A percentile compares a stretch with the other conserved stretches of the same genome.
These are phyloP conservation scores for Phytophthora meadii DNA, from an alignment of 352 stramenopile genomes.

Conservation along the genomic window DNA sequence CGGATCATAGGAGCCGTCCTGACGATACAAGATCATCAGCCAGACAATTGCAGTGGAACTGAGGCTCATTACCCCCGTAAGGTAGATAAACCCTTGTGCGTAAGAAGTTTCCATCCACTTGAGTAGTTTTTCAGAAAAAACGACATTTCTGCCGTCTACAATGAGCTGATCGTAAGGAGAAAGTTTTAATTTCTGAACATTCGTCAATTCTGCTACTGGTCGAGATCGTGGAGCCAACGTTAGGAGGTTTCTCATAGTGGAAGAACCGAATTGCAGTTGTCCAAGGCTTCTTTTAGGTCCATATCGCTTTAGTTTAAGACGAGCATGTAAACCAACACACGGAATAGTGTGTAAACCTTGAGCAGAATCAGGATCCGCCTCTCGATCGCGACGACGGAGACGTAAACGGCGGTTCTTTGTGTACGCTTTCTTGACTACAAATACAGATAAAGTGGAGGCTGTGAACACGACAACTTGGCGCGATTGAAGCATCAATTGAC, in stretches of 20 bases:
- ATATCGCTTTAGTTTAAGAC: conserved; percentile 8
- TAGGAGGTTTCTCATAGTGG: conserved; percentile 9
- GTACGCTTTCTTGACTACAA: conserved; percentile 26
- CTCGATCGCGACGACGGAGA: conserved; percentile 12
- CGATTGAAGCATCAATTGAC: conserved; percentile 13
- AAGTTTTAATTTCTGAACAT: conserved; percentile 9
- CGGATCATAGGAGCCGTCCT: not conserved
- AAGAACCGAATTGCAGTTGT: conserved; percentile 1
- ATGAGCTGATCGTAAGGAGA: conserved; percentile 13
- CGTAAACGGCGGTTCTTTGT: conserved; percentile 11
- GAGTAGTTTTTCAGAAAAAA: conserved; percentile 10
- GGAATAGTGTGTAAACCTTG: conserved; percentile 15
- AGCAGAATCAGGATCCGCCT: conserved; percentile 2
- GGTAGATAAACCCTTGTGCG: conserved; percentile 6
- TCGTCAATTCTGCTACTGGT: not conserved
- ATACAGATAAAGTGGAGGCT: conserved; percentile 18
- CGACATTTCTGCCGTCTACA: conserved; percentile 14
- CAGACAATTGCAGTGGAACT: conserved; percentile 9
- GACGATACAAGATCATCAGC: conserved; percentile 10
- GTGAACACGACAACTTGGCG: conserved; percentile 23
- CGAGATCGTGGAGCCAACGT: not conserved
- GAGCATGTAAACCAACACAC: conserved; percentile 20
- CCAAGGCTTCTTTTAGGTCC: conserved; percentile 1
- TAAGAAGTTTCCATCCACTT: conserved; percentile 5
- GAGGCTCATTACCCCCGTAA: conserved; percentile 13